Evolutionary conservation across 2,329 filamentous ascomycete species (phyloP).

Genomic region (Cladobotryum protrusum): DNA sequence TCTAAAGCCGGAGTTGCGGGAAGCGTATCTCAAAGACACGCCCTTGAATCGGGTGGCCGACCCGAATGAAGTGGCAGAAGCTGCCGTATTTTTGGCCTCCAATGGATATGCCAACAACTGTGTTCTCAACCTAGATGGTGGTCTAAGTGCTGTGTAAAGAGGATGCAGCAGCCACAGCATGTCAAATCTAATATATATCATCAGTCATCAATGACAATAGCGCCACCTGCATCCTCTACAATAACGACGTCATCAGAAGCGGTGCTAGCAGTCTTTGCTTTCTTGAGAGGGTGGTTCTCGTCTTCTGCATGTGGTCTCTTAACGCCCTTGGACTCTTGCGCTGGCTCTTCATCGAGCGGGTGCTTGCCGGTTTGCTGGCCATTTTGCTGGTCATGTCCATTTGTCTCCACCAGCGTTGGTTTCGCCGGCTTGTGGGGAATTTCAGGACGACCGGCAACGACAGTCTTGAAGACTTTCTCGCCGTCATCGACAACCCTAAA

Average conservation of each 20-base stretch:
- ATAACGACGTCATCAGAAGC: slow-evolving; percentile 39
- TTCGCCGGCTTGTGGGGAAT: slow-evolving; percentile 51
- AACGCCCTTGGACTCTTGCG: slow-evolving; percentile 27
- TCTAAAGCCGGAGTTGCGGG: slow-evolving; percentile 32
- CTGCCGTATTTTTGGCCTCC: slow-evolving; percentile 67
- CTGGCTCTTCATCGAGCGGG: slow-evolving; percentile 28
- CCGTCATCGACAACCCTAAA: slow-evolving; percentile 36
- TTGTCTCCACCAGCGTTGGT: slow-evolving; percentile 29
- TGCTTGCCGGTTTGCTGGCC: slow-evolving; percentile 31
- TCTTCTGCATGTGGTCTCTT: slow-evolving; percentile 45
- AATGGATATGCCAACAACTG: slow-evolving; percentile 86
- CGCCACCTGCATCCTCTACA: slow-evolving; percentile 51
- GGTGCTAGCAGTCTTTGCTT: slow-evolving; percentile 35
- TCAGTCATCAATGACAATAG: slow-evolving; percentile 63
- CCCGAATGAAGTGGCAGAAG: slow-evolving; percentile 70
- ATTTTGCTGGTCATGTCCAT: slow-evolving; percentile 34
- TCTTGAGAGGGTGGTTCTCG: slow-evolving; percentile 40
- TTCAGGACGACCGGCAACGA: slow-evolving; percentile 36
- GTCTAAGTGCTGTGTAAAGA: slow-evolving; percentile 60
- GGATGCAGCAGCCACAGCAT: slow-evolving; percentile 4
- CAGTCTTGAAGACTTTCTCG: slow-evolving; percentile 50
- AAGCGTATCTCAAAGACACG: slow-evolving; percentile 44
- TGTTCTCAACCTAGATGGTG: slow-evolving; percentile 78
- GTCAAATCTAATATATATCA: slow-evolving; percentile 25
- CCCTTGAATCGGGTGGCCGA: slow-evolving; percentile 61